These are phyloP conservation scores for Diophrys sp. DNA, from an alignment of 73 alveolate genomes.

Conservation along the genomic window DNA sequence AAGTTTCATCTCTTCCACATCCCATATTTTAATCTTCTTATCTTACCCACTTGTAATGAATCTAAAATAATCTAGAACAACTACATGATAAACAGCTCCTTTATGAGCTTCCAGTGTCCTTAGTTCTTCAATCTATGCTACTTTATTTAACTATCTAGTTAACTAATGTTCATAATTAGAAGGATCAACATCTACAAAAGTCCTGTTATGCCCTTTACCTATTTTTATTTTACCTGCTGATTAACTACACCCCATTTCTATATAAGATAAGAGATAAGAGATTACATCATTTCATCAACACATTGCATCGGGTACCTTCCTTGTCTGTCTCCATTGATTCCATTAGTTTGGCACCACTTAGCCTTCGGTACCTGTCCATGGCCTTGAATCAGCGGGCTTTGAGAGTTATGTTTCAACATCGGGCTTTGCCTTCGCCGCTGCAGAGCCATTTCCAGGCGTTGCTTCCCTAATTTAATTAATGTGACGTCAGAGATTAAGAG, in stretches of 20 bases:
- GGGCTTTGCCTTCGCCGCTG: no score
- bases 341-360: no score
- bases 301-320: no score
- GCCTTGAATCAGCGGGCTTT: no score
- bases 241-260: not conserved
- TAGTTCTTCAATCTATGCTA: not conserved
- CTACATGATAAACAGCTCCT: not conserved
- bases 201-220: not conserved
- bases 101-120: not conserved
- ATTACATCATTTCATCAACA: no score
- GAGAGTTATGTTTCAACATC: no score
- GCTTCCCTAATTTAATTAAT: no score
- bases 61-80: not conserved
- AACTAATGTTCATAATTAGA: not conserved
- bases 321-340: no score
- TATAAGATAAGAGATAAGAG: not conserved
- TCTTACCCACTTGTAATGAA: not conserved
- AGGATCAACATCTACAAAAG: not conserved
- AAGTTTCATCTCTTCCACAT: not conserved
- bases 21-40: not conserved
- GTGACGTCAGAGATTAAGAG: no score
- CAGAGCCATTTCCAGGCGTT: no score
- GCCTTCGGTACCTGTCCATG: no score
- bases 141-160: not conserved
- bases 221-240: not conserved